A percentile compares a stretch with the other conserved stretches of the same genome.
phyloP scores from a whole-genome alignment of 371 early-diverging fungal species.

The Mucor plumbeus region DNA sequence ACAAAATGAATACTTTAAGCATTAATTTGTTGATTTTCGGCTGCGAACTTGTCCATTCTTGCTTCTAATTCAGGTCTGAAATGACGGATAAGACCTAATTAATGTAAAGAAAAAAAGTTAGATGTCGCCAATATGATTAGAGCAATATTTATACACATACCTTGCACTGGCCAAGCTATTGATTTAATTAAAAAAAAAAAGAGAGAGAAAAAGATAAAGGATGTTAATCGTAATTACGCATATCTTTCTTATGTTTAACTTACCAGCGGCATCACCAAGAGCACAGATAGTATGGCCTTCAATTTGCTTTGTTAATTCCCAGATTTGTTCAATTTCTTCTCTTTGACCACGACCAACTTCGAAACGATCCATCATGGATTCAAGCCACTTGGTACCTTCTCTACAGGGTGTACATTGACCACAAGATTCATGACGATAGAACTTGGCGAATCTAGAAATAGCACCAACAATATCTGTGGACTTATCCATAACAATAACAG shows the following conservation, averaged over 20 bases:
- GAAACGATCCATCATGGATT: slow-evolving; percentile 95
- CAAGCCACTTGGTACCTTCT: slow-evolving; percentile 96
- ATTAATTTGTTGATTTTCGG: slow-evolving; percentile 9
- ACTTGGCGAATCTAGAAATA: slow-evolving; percentile 90
- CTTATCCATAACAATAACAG: slow-evolving; percentile 98
- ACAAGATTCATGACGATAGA: slow-evolving; percentile 97
- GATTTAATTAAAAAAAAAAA: not conserved
- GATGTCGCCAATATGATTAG: not conserved
- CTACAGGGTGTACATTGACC: slow-evolving; percentile 99
- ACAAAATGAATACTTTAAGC: not conserved
- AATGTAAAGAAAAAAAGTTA: not conserved
- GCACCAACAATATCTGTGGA: slow-evolving; percentile 89
- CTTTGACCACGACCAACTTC: slow-evolving; percentile 85
- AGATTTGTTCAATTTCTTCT: slow-evolving; percentile 86
- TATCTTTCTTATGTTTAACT: not conserved
- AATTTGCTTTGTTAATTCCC: slow-evolving; percentile 93
- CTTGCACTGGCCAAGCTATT: slow-evolving; percentile 93
- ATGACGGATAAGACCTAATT: slow-evolving; percentile 81
- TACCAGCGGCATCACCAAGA: slow-evolving; percentile 92
- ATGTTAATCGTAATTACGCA: not conserved
- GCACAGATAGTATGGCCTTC: slow-evolving; percentile 99
- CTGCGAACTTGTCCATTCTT: slow-evolving; percentile 62
- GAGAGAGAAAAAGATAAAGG: not conserved
- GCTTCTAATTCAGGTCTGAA: slow-evolving; percentile 93
- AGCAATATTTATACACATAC: not conserved